Base-by-base conservation (phyloP, 306 rosid genomes). In the Arachis hypogaea region DNA sequence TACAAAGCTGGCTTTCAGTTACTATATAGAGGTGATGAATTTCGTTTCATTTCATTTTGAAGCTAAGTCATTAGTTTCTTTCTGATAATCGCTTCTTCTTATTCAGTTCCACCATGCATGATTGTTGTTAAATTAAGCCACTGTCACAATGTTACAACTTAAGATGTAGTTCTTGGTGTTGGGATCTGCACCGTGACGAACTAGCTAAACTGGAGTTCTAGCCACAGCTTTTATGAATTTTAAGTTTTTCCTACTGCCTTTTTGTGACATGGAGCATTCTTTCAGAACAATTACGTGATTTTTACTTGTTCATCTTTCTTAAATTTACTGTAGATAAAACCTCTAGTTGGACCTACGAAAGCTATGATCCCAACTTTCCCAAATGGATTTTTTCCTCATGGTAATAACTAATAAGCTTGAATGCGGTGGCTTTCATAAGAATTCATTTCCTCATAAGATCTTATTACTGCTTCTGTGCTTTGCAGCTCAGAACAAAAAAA, bases 1-100 rank as follows among this genome's bases (percentile, higher is more conserved):
- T 57, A 94, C 99, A 6, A 94, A 94, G 88, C 68, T 92, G 92
- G 96, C 97, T 54, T 94, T 94, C 83, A 94, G 99, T 87, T 94
- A 94, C 89, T 92, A 89, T 63, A 90, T 94, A 83, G 99, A 94
- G 99, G 99, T 94, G 52, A 64, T 78, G 11, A n/a, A 2, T 68
- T 22, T 22, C 0, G 1, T 64, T 18, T 77, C 58, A 47, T 59
- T 63, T 9, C 28, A 1, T 69, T 55, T 47, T 46, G 50, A 52
- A 62, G 42, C 52, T 52, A 11, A 61, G 50, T 16, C 14, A 55
- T 51, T 45, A 40, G 46, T 66, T 72, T 68, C 63, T 79, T 47
- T 74, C 11, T 43, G 58, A 68, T 80, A 62, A 43, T 11, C 1
- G 28, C 28, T 16, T 36, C 41, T 71, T 52, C 60, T 50, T 59